Conservation (phyloP, 2,329 filamentous ascomycete species). For the Emergomyces africanus region DNA sequence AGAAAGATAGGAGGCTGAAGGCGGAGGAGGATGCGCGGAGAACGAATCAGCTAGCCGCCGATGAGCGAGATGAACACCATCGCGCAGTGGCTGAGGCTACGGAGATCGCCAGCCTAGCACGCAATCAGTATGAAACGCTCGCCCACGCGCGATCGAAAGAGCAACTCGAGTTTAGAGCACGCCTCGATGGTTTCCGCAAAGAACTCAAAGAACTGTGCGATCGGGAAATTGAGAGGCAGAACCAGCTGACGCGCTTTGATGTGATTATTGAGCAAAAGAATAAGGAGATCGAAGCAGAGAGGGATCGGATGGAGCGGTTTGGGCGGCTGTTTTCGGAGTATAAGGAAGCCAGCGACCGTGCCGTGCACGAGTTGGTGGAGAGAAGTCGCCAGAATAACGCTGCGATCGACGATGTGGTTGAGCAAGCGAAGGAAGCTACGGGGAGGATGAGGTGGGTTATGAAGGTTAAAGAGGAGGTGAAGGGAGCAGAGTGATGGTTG, state of each 20-base stretch:
- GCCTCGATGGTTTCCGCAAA: slow-evolving; percentile 25
- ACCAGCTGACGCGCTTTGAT: slow-evolving; percentile 29
- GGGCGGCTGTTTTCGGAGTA: slow-evolving; percentile 30
- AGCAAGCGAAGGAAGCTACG: slow-evolving; percentile 29
- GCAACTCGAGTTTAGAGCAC: slow-evolving; percentile 26
- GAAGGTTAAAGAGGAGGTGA: slow-evolving; percentile 27
- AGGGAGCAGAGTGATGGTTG: slow-evolving; percentile 15
- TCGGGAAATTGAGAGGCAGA: slow-evolving; percentile 25
- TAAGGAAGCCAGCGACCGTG: slow-evolving; percentile 29
- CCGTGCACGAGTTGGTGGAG: slow-evolving; percentile 23
- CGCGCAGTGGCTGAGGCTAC: slow-evolving; percentile 26
- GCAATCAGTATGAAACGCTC: slow-evolving; percentile 34
- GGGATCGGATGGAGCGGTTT: slow-evolving; percentile 29
- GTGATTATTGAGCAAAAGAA: slow-evolving; percentile 35
- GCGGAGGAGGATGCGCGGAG: slow-evolving; percentile 29
- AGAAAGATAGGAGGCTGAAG: slow-evolving; percentile 27
- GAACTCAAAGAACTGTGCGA: slow-evolving; percentile 23
- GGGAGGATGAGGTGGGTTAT: slow-evolving; percentile 38
- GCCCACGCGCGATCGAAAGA: slow-evolving; percentile 28
- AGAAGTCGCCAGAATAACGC: slow-evolving; percentile 18
- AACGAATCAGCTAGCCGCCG: slow-evolving; percentile 25
- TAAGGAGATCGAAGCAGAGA: slow-evolving; percentile 28
- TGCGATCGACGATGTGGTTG: slow-evolving; percentile 25
- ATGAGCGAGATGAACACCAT: slow-evolving; percentile 29
- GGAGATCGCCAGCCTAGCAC: slow-evolving; percentile 27